These are phyloP conservation scores for Spiraea crenata DNA, from an alignment of 331 rosid species.

Conservation along the genomic window DNA sequence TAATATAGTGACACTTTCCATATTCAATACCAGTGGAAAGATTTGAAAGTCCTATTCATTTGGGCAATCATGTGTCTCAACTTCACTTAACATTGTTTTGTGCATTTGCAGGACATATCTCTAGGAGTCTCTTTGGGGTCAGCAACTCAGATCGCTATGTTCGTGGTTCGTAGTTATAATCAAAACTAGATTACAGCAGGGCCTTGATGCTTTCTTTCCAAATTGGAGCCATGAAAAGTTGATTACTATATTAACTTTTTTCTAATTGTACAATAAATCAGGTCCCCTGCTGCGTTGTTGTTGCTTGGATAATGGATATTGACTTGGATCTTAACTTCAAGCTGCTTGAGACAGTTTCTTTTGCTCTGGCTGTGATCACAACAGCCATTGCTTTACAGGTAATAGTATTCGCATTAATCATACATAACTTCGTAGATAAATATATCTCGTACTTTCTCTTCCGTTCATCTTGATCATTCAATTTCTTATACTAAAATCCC, in stretches of 20 bases:
- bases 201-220: slow-evolving; percentile 9
- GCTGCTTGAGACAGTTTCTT: slow-evolving; percentile 74
- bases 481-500: neutral
- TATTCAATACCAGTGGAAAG: neutral
- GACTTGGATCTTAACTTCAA: slow-evolving; percentile 76
- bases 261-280: slow-evolving; percentile 11
- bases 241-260: neutral
- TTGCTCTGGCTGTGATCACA: slow-evolving; percentile 67
- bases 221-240: neutral
- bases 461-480: neutral
- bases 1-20: neutral
- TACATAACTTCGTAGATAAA: neutral
- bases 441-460: neutral
- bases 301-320: slow-evolving; percentile 73
- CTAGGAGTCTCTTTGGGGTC: slow-evolving; percentile 91
- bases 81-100: neutral
- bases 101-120: slow-evolving; percentile 62
- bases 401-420: neutral
- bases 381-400: slow-evolving; percentile 71
- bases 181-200: neutral
- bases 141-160: slow-evolving; percentile 76
- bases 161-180: slow-evolving; percentile 52
- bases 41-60: neutral
- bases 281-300: slow-evolving; percentile 75
- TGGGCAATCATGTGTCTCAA: too few species aligned